Base-by-base conservation (phyloP, 139 green algal species). In the Chlorella sp. region DNA sequence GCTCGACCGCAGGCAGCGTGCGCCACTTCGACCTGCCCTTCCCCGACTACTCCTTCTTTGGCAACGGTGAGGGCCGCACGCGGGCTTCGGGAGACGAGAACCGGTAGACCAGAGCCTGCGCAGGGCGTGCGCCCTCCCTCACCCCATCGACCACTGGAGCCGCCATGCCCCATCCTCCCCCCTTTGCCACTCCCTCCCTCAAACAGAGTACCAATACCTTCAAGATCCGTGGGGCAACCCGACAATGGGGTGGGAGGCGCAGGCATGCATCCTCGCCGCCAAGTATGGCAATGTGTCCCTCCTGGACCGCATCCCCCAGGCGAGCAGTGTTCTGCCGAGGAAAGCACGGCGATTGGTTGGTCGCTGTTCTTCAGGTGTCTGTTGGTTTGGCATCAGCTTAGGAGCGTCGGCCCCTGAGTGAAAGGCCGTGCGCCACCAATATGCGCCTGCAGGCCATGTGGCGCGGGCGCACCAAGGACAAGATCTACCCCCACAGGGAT, bases 31-130 rank as follows among this genome's bases (percentile, higher is more conserved):
- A 87, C 51, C 56, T 87, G 14, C 67, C 75, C 53, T 81, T 85
- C 33, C 82, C 82, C 46, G 82, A 87, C 79, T 80, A 76, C 70
- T 67, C 78, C 29, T 87, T 79, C 66, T 85, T 67, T 66, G 82
- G 82, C 23, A 68, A 82, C 58, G n/a, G n/a, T n/a, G n/a, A n/a
- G n/a, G n/a, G n/a, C n/a, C n/a, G n/a, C n/a, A n/a, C n/a, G n/a
- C n/a, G n/a, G n/a, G n/a, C n/a, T n/a, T n/a, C n/a, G n/a, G n/a
- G n/a, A n/a, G n/a, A n/a, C n/a, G n/a, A n/a, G n/a, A n/a, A n/a
- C n/a, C n/a, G n/a, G n/a, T n/a, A n/a, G n/a, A n/a, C n/a, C n/a
- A n/a, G n/a, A n/a, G n/a, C n/a, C n/a, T n/a, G n/a, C n/a, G n/a
- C n/a, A n/a, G n/a, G n/a, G n/a, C n/a, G n/a, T n/a, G n/a, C n/a